phyloP scores from a whole-genome alignment of 192 early-diverging fungal species.

The Coemansia pectinata region DNA sequence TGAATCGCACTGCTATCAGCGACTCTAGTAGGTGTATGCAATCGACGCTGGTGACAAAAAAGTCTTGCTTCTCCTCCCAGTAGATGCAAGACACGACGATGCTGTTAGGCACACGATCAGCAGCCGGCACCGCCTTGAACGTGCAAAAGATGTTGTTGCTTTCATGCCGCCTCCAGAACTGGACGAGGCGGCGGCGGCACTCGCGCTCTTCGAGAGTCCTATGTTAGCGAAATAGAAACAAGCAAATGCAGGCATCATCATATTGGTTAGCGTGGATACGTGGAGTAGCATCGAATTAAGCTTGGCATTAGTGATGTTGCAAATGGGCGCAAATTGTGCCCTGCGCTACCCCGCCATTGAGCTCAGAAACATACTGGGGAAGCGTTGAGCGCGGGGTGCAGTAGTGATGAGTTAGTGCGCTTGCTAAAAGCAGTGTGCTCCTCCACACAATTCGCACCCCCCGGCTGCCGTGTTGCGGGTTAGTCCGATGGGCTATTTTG shows the following conservation, averaged over 20 bases:
- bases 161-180: constrained; percentile 74
- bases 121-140: constrained; percentile 62
- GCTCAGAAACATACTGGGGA: not conserved
- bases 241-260: not conserved
- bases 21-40: constrained; percentile 76
- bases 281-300: not conserved
- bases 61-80: constrained; percentile 72
- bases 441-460: not conserved
- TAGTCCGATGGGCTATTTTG: not conserved
- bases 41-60: constrained; percentile 78
- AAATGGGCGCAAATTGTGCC: not conserved
- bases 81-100: constrained; percentile 81
- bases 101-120: constrained; percentile 61
- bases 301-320: not conserved
- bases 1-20: constrained; percentile 73
- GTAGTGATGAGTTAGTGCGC: not conserved
- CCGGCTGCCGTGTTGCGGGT: not conserved
- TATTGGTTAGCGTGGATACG: not conserved
- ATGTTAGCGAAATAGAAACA: not conserved
- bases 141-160: constrained; percentile 64
- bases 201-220: constrained; percentile 67
- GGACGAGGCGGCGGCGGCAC: constrained; percentile 65
- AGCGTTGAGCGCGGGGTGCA: not conserved
- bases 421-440: not conserved
- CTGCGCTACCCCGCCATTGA: not conserved